A percentile compares a stretch with the other conserved stretches of the same genome.
phyloP scores from a whole-genome alignment of 2,329 filamentous ascomycete genomes.

The Albifimbria verrucaria region DNA sequence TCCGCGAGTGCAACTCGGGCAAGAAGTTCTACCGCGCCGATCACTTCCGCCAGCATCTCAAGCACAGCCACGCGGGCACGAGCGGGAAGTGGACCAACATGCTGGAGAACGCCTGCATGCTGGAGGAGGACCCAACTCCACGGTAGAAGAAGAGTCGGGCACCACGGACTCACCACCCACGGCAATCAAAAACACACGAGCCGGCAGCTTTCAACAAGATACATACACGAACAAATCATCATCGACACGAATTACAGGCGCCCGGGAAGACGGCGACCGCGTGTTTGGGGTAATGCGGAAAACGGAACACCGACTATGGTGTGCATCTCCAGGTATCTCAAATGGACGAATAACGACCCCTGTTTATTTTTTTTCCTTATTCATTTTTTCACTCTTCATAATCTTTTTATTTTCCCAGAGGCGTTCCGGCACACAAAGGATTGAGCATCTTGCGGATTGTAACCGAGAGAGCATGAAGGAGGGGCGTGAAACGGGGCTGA shows the following conservation, averaged over 20 bases:
- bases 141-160: slow-evolving; percentile 17
- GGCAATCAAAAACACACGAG: neutral
- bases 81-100: slow-evolving; percentile 99
- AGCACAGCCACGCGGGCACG: slow-evolving; percentile 93
- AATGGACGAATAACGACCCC: neutral
- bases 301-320: too few species aligned
- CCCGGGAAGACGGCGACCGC: too few species aligned
- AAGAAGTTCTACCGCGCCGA: slow-evolving; percentile 99
- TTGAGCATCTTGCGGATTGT: too few species aligned
- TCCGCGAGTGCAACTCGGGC: slow-evolving; percentile 93
- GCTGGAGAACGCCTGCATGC: slow-evolving; percentile 94
- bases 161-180: neutral
- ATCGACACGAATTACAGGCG: too few species aligned
- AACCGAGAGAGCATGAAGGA: neutral
- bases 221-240: neutral
- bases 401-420: neutral
- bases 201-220: neutral
- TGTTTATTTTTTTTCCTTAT: neutral
- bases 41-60: slow-evolving; percentile 96
- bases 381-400: neutral
- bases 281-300: too few species aligned
- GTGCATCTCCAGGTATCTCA: too few species aligned
- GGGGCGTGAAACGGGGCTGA: neutral
- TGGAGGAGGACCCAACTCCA: slow-evolving; percentile 64
- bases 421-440: neutral